Percentiles rank a stretch among this genome's conserved stretches.
Conservation (phyloP, 805 yeast genomes). For the Zygoascus biomembranicola region DNA sequence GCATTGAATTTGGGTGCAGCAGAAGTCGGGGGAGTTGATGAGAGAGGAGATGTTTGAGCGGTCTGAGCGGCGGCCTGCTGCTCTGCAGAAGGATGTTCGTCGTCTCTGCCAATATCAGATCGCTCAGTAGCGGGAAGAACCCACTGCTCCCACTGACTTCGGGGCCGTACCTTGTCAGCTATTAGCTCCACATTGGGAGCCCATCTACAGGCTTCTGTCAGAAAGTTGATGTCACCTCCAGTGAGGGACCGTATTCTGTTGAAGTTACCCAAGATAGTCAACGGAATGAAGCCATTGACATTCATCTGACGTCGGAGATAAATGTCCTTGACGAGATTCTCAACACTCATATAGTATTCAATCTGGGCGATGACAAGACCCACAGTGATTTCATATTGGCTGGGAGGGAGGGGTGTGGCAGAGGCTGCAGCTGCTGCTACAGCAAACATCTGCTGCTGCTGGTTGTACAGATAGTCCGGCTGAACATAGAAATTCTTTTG, state of each 20-base stretch:
- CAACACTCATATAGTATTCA: conserved; percentile 84
- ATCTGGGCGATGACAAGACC: conserved; percentile 47
- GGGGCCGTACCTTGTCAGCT: conserved; percentile 54
- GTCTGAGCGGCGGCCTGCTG: conserved; percentile 17
- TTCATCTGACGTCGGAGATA: conserved; percentile 78
- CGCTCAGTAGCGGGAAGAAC: conserved; percentile 50
- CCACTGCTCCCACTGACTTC: conserved; percentile 56
- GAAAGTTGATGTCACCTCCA: conserved; percentile 43
- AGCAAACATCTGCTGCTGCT: conserved; percentile 8
- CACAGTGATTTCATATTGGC: conserved; percentile 18
- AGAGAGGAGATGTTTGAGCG: neutral
- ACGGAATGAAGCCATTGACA: conserved; percentile 61
- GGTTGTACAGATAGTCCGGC: conserved; percentile 2
- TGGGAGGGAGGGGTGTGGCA: conserved; percentile 8
- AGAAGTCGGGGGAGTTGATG: conserved; percentile 1
- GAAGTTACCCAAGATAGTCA: conserved; percentile 56
- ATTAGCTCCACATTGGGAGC: conserved; percentile 47
- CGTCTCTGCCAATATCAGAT: conserved; percentile 39
- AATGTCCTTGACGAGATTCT: conserved; percentile 78
- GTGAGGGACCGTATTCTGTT: conserved; percentile 65
- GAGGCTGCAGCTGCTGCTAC: conserved; percentile 7
- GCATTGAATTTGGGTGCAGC: conserved; percentile 22
- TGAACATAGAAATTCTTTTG: conserved; percentile 1
- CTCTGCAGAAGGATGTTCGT: conserved; percentile 22
- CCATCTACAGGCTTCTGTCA: conserved; percentile 46